Conservation (phyloP, 495 filamentous ascomycete species). For the Penicillium nucicola region DNA sequence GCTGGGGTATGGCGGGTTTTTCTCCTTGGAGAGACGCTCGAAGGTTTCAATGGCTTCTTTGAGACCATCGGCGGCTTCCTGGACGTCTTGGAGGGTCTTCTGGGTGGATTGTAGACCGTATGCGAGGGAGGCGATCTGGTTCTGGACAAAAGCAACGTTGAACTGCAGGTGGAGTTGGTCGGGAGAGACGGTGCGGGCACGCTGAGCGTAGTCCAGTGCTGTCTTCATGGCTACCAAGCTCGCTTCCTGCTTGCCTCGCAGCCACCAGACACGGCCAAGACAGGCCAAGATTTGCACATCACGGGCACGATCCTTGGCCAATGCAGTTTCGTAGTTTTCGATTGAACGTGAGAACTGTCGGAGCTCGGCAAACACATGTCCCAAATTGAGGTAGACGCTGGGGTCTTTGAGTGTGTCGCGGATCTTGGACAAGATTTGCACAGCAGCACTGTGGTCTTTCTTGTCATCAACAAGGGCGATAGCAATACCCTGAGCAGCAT, state of each 20-base stretch:
- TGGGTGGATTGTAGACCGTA: constrained; percentile 70
- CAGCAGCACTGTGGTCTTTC: constrained; percentile 74
- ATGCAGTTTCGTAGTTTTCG: constrained; percentile 87
- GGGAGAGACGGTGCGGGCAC: constrained; percentile 74
- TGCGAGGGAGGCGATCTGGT: constrained; percentile 83
- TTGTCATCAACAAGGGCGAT: constrained; percentile 93
- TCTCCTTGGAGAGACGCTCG: constrained; percentile 72
- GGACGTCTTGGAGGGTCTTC: constrained; percentile 72
- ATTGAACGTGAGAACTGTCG: constrained; percentile 86
- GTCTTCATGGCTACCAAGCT: constrained; percentile 77
- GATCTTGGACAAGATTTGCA: constrained; percentile 84
- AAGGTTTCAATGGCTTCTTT: constrained; percentile 84
- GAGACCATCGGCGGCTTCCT: constrained; percentile 77
- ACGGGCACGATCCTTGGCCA: constrained; percentile 73
- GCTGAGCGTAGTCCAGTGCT: constrained; percentile 81
- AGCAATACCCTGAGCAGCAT: constrained; percentile 91
- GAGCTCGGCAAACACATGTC: constrained; percentile 86
- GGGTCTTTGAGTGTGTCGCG: constrained; percentile 84
- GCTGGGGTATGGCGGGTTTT: constrained; percentile 86
- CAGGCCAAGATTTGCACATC: constrained; percentile 85
- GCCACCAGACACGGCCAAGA: constrained; percentile 89
- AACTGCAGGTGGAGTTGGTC: constrained; percentile 90
- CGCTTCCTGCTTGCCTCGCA: constrained; percentile 79
- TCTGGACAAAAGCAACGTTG: constrained; percentile 96
- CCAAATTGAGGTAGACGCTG: constrained; percentile 85